Evolutionary conservation across 2,329 filamentous ascomycete species (phyloP).

Genomic region (Stagonosporopsis chrysanthemi): DNA sequence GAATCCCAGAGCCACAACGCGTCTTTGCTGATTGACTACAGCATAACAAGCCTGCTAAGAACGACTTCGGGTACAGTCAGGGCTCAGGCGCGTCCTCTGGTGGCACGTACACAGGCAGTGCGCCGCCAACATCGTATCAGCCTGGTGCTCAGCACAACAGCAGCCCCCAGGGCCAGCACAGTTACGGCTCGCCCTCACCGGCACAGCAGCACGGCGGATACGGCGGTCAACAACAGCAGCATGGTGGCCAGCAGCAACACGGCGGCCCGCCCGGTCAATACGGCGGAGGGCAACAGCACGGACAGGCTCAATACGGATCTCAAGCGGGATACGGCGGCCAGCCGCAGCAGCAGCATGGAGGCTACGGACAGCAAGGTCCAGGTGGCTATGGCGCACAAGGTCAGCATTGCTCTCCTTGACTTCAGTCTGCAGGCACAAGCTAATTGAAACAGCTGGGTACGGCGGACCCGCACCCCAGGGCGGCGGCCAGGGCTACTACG

Average conservation of each 20-base stretch:
- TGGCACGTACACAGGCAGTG: slow-evolving; percentile 67
- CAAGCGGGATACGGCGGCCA: slow-evolving; percentile 38
- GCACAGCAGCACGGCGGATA: slow-evolving; percentile 29
- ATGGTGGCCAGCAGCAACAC: slow-evolving; percentile 29
- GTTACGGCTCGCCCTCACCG: slow-evolving; percentile 28
- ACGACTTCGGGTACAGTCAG: slow-evolving; percentile 66
- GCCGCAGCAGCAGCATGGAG: slow-evolving; percentile 28
- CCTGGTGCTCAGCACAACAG: slow-evolving; percentile 41
- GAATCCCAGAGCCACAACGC: neutral
- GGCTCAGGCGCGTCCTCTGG: slow-evolving; percentile 56
- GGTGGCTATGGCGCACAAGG: slow-evolving; percentile 33
- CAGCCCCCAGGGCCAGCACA: slow-evolving; percentile 30
- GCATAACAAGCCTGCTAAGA: slow-evolving; percentile 49
- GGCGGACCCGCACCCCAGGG: slow-evolving; percentile 37
- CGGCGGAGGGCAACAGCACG: slow-evolving; percentile 13
- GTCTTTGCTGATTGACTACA: slow-evolving; percentile 23
- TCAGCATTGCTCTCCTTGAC: neutral
- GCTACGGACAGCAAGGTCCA: slow-evolving; percentile 33
- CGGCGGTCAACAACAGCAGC: slow-evolving; percentile 24
- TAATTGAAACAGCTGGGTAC: slow-evolving; percentile 35
- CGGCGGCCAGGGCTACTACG: slow-evolving; percentile 31
- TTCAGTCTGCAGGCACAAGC: neutral
- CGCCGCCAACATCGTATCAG: slow-evolving; percentile 69
- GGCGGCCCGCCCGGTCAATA: slow-evolving; percentile 19
- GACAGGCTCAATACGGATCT: slow-evolving; percentile 27